Evolutionary conservation across 371 early-diverging fungal species (phyloP).

Genomic region (Mortierella polycephala): DNA sequence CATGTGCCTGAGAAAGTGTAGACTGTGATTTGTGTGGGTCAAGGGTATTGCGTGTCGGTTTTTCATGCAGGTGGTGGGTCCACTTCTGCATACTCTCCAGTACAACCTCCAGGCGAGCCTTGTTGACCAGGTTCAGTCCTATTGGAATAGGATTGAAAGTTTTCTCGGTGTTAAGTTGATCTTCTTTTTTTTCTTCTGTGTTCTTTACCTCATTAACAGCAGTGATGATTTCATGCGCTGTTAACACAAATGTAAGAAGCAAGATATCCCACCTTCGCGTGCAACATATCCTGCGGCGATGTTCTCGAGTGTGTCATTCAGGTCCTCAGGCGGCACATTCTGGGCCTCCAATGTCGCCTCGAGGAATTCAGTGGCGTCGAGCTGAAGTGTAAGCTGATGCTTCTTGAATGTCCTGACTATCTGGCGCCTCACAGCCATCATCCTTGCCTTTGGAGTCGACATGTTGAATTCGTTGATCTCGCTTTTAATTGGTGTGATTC

Average conservation of each 20-base stretch:
- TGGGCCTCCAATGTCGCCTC: constrained; percentile 43
- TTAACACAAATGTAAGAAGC: not conserved
- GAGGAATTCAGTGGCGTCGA: constrained; percentile 49
- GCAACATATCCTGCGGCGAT: constrained; percentile 51
- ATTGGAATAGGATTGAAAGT: not conserved
- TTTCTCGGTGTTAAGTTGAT: not conserved
- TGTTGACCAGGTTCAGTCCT: constrained; percentile 43
- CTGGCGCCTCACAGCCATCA: constrained; percentile 43
- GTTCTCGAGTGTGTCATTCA: constrained; percentile 50
- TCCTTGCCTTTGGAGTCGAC: constrained; percentile 42
- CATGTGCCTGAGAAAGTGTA: not conserved
- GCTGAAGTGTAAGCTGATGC: constrained; percentile 51
- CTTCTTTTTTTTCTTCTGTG: not conserved
- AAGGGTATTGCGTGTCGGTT: constrained; percentile 42
- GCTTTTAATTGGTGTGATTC: not conserved
- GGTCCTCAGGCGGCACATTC: constrained; percentile 42
- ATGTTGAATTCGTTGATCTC: constrained; percentile 3
- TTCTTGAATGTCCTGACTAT: constrained; percentile 50
- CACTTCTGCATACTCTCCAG: constrained; percentile 54
- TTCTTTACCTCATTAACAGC: not conserved
- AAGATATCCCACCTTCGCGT: constrained; percentile 34
- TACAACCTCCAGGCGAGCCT: constrained; percentile 38
- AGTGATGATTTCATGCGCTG: not conserved
- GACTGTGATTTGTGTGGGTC: constrained; percentile 46
- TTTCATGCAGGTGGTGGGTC: constrained; percentile 50